Evolutionary conservation across 139 green algal species (phyloP).

Genomic region (Coelastrella sp.): DNA sequence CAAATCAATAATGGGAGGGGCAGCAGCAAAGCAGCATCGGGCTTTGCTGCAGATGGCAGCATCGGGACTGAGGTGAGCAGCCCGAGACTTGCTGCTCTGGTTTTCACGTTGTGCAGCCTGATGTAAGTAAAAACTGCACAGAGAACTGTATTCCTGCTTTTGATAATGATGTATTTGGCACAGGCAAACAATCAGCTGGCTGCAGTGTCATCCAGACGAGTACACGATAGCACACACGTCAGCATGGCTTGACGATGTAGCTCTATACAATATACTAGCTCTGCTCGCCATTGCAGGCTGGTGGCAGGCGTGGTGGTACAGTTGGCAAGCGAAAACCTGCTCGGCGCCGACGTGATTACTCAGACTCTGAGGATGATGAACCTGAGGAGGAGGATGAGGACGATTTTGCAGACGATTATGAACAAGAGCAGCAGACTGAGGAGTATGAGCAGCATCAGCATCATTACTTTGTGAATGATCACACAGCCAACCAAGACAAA

Average conservation of each 20-base stretch:
- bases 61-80: background rate
- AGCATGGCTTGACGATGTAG: background rate
- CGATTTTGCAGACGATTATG: background rate
- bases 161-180: no score
- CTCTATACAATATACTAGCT: background rate
- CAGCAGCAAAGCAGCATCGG: background rate
- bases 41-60: background rate
- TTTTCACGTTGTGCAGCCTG: no score
- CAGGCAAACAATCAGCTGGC: no score
- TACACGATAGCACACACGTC: no score
- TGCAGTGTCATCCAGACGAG: no score
- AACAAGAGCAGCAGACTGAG: background rate
- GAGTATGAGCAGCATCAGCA: slow-evolving; percentile 12
- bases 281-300: background rate
- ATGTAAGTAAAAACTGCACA: no score
- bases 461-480: no score
- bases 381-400: slow-evolving; percentile 21
- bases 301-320: background rate
- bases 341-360: slow-evolving; percentile 6
- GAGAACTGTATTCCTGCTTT: no score
- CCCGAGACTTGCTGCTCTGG: background rate
- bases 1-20: slow-evolving; percentile 54
- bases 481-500: no score
- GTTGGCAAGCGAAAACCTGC: slow-evolving; percentile 21
- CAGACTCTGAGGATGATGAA: slow-evolving; percentile 19